Evolutionary conservation across 139 green algal genomes (phyloP), one percentile per base, ranked within the genome.

Genomic region (Haematococcus sp.): DNA sequence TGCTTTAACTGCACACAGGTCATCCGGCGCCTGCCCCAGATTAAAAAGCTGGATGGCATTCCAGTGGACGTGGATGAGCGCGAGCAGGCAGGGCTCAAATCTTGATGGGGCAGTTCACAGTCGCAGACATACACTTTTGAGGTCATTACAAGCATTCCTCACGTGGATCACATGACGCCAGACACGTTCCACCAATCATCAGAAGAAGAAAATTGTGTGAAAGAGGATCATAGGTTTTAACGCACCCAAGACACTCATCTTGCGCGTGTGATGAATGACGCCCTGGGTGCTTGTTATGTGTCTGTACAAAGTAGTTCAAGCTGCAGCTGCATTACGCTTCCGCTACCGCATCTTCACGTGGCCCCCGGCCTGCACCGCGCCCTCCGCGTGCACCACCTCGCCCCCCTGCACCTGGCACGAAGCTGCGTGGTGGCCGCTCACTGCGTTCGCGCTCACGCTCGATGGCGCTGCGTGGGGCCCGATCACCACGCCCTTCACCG

Each of bases 31-130:
- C 46, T 98, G 65, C 93, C 93, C 15, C 78, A 89, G 16, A 78
- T 98, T 7, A 94, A 94, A 71, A 97, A 97, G 87, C 82, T 98
- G 52, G 94, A 98, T 70, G 94, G 94, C 32, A 82, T 93, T 25
- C 89, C 92, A 3, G 80, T 97, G 16, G 88, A 95, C 49, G 87
- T 91, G 51, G 92, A 95, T 34, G 92, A 97, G 78, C 74, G 84
- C 11, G 90, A 96, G 44, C 80, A 85, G 44, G 91, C 89, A 65
- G 80, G 75, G 34, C 68, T 16, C 61, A 68, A 68, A 31, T 30
- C 61, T 17, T 64, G 25, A 61, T 15, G 54, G 5, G 16, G 44
- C 44, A 60, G 23, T 25, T n/a, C 52, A 60, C 20, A 31, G 20
- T 31, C 4, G 4, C 11, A 25, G 20, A 25, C 16, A 54, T 54